Percentiles rank a stretch among this genome's conserved stretches.
Conservation (phyloP, 345 rosid genomes). For the Salix koriyanagi region DNA sequence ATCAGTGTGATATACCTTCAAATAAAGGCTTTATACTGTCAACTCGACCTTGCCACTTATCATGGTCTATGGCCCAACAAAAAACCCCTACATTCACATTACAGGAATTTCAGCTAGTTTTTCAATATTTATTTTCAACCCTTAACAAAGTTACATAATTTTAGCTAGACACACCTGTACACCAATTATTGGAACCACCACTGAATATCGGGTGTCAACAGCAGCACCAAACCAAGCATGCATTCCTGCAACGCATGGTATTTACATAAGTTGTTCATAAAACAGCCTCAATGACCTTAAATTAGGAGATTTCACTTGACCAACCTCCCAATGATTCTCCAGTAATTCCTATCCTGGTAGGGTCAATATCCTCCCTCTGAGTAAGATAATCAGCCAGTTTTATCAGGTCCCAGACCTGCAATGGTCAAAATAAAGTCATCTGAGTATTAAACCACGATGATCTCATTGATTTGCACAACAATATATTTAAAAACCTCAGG, state of each 20-base stretch:
- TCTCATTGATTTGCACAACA: neutral
- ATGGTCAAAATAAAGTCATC: constrained; percentile 3
- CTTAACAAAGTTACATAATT: neutral
- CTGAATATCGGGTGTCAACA: constrained; percentile 67
- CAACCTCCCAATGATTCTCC: constrained; percentile 94
- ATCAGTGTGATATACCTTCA: constrained; percentile 53
- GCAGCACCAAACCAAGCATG: constrained; percentile 95
- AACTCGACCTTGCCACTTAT: constrained; percentile 81
- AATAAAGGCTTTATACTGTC: constrained; percentile 69
- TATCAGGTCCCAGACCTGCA: constrained; percentile 85
- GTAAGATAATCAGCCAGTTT: constrained; percentile 80
- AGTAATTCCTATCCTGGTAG: constrained; percentile 75
- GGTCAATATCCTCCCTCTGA: constrained; percentile 72
- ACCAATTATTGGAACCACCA: constrained; percentile 73
- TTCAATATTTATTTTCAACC: neutral
- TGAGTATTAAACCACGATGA: neutral
- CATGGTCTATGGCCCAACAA: constrained; percentile 79
- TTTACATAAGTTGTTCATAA: neutral
- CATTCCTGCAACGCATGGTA: constrained; percentile 58
- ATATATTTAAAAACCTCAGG: neutral
- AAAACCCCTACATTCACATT: constrained; percentile 56
- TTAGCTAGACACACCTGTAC: constrained; percentile 57
- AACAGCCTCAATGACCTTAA: constrained; percentile 1
- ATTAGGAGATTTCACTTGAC: constrained; percentile 17
- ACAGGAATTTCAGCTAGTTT: constrained; percentile 2